A percentile compares a stretch with the other conserved stretches of the same genome.
These are phyloP conservation scores for Lyophyllum decastes DNA, from an alignment of 768 basidiomycete species.

Conservation along the genomic window DNA sequence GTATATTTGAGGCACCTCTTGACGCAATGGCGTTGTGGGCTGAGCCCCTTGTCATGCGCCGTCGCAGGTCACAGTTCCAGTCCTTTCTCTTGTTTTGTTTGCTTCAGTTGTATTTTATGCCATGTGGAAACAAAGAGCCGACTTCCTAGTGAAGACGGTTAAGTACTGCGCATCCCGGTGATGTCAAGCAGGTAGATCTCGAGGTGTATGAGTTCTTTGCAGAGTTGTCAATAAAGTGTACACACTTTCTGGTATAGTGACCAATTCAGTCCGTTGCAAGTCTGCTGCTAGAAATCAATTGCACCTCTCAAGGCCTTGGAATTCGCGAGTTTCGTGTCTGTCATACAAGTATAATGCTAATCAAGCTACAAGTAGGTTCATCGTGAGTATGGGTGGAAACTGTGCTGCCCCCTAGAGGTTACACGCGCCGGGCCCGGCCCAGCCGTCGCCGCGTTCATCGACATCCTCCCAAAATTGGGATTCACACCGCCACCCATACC, in stretches of 20 bases:
- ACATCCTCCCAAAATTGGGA: conserved; percentile 35
- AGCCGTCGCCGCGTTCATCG: conserved; percentile 29
- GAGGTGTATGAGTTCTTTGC: no score
- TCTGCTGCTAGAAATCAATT: no score
- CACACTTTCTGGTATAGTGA: no score
- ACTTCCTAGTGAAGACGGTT: background rate
- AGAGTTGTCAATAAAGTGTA: background rate
- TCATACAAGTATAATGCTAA: no score
- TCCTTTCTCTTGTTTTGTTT: background rate
- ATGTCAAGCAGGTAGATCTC: background rate
- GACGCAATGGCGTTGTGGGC: background rate
- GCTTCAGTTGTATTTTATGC: background rate
- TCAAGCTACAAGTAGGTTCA: conserved; percentile 25
- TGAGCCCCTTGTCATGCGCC: background rate
- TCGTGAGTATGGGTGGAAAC: conserved; percentile 68
- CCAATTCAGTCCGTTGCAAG: no score
- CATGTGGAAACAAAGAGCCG: background rate
- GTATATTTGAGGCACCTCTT: background rate
- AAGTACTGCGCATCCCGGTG: background rate
- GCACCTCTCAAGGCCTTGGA: no score
- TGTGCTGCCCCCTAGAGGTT: conserved; percentile 55
- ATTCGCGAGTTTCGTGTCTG: no score
- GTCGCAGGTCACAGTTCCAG: background rate
- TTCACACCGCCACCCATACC: conserved; percentile 20
- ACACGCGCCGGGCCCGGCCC: conserved; percentile 41